Percentiles rank a stretch among this genome's conserved stretches.
These are phyloP conservation scores for Alternaria sp. DNA, from an alignment of 2,329 filamentous ascomycete genomes.

Conservation along the genomic window DNA sequence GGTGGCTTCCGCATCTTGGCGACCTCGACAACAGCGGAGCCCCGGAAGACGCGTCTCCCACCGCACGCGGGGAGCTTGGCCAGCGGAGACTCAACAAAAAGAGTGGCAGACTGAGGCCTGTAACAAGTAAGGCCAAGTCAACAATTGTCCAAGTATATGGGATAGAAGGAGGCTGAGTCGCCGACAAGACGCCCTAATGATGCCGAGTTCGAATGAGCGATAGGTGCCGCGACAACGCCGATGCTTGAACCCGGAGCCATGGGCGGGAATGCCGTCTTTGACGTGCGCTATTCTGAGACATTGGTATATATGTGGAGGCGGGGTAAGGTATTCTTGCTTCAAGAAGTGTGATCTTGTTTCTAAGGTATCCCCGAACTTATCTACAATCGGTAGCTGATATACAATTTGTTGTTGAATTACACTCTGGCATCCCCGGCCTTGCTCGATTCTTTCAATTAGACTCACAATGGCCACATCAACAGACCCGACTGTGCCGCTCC, in stretches of 20 bases:
- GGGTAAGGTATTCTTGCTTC: neutral
- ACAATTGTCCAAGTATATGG: neutral
- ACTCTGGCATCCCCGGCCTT: neutral
- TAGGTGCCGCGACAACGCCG: conserved; percentile 2
- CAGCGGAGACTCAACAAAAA: neutral
- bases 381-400: neutral
- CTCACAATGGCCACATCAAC: conserved; percentile 18
- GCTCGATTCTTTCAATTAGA: neutral
- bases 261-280: neutral
- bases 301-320: neutral
- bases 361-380: neutral
- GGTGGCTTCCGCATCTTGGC: neutral
- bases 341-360: neutral
- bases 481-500: conserved; percentile 21
- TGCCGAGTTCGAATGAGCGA: conserved; percentile 10
- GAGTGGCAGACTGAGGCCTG: neutral
- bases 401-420: neutral
- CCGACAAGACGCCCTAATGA: conserved; percentile 7
- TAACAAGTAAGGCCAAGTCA: conserved; percentile 1
- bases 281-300: neutral
- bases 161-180: conserved; percentile 11
- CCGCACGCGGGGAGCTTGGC: neutral
- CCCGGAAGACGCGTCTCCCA: conserved; percentile 2
- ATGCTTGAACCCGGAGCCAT: conserved; percentile 10
- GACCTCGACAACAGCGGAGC: neutral